phyloP scores from a whole-genome alignment of 2,329 filamentous ascomycete species.

The Trichocomaceae sp. region DNA sequence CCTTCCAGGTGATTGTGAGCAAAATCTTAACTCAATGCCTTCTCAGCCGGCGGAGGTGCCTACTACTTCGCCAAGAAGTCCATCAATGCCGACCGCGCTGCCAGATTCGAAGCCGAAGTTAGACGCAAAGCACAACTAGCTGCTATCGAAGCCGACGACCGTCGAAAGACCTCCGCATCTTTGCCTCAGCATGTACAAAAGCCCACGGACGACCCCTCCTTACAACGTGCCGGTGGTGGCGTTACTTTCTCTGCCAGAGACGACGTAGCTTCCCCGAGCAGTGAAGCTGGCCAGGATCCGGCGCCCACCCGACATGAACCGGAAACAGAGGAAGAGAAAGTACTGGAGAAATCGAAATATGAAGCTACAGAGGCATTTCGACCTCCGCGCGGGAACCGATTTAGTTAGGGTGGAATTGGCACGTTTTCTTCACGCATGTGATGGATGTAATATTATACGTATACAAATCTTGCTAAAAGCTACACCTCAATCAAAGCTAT shows the following conservation, averaged over 20 bases:
- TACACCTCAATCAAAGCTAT: neutral
- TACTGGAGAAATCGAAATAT: conserved; percentile 80
- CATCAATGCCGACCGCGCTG: conserved; percentile 82
- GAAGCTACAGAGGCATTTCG: conserved; percentile 70
- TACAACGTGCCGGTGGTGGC: conserved; percentile 31
- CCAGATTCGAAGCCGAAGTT: conserved; percentile 64
- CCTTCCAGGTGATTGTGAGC: neutral
- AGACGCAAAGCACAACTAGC: conserved; percentile 45
- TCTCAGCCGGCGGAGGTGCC: conserved; percentile 74
- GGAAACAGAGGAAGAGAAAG: conserved; percentile 59
- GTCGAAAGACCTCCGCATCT: conserved; percentile 20
- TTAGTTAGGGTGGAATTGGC: conserved; percentile 46
- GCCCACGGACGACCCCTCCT: conserved; percentile 23
- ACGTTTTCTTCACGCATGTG: neutral
- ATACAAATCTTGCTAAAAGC: neutral
- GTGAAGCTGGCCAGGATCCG: conserved; percentile 70
- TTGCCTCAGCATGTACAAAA: conserved; percentile 9
- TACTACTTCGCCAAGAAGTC: conserved; percentile 94
- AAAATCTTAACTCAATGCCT: neutral
- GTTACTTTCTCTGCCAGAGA: conserved; percentile 24
- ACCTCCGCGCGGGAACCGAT: conserved; percentile 78
- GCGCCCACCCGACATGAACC: conserved; percentile 78
- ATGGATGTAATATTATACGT: neutral
- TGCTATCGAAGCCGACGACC: conserved; percentile 30
- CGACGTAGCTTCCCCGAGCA: conserved; percentile 60